Evolutionary conservation across 352 stramenopile species (phyloP).

Genomic region (Saprolegnia parasitica): DNA sequence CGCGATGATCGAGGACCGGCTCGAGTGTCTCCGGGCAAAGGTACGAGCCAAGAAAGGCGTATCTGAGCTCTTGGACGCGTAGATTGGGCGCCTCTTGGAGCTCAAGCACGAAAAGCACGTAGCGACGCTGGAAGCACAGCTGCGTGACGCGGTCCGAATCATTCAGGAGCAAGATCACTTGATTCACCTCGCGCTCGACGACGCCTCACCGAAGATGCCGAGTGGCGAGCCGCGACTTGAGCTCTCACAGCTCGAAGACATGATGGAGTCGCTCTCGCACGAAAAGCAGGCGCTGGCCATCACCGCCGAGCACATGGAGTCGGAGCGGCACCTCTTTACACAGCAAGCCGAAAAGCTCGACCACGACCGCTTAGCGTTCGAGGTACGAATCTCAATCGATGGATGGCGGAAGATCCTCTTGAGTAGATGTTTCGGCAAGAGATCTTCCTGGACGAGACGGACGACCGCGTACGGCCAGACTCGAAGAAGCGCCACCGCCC

Average conservation of each 20-base stretch:
- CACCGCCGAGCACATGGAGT: conserved; percentile 13
- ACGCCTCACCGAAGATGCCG: neutral
- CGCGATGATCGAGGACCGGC: conserved; percentile 3
- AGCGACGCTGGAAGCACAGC: neutral
- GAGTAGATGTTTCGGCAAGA: conserved; percentile 19
- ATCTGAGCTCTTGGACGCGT: neutral
- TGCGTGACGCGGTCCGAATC: conserved; percentile 1
- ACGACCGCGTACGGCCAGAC: neutral
- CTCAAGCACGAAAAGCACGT: neutral
- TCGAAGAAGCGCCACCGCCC: conserved; percentile 13
- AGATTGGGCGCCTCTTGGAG: conserved; percentile 14
- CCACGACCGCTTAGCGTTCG: conserved; percentile 18
- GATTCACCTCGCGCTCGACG: conserved; percentile 13
- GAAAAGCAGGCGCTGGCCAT: conserved; percentile 15
- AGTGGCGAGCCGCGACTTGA: conserved; percentile 10
- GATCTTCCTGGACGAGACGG: neutral
- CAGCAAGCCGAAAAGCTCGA: conserved; percentile 21
- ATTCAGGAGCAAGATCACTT: conserved; percentile 25
- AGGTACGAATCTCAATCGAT: neutral
- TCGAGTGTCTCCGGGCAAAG: neutral
- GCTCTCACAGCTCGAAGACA: conserved; percentile 16
- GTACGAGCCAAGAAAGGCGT: neutral
- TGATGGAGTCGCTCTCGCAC: conserved; percentile 12
- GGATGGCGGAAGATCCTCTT: neutral
- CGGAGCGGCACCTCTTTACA: conserved; percentile 5